Conservation (phyloP, 225 moss, liverwort and hornwort genomes). For the Asterella californica region DNA sequence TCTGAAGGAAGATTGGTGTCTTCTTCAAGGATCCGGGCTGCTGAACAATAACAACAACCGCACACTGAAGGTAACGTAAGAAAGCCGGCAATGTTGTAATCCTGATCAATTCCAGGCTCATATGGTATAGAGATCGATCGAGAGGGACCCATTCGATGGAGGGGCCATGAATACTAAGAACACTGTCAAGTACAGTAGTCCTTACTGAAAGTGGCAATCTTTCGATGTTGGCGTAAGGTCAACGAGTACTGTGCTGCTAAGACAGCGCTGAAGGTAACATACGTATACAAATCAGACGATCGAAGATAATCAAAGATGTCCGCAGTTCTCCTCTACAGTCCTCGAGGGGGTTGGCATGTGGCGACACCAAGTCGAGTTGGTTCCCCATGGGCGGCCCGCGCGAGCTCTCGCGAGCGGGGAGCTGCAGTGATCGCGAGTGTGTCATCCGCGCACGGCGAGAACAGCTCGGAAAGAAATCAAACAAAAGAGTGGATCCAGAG, state of each 20-base stretch:
- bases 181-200: background rate
- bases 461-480: no score
- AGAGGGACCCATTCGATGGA: background rate
- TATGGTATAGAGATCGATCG: background rate
- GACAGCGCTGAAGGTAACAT: no score
- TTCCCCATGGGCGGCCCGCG: no score
- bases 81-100: background rate
- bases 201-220: background rate
- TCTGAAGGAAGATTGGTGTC: background rate
- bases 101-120: background rate
- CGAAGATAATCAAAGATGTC: no score
- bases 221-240: background rate
- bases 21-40: background rate
- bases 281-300: no score
- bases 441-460: no score
- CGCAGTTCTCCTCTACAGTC: no score
- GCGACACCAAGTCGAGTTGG: no score
- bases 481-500: background rate
- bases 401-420: no score
- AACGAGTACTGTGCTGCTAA: no score
- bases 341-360: no score
- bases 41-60: background rate
- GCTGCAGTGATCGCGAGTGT: no score
- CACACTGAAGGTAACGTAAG: background rate
- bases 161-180: background rate